Conservation (phyloP, 2,329 filamentous ascomycete genomes). For the Alternaria sp. region DNA sequence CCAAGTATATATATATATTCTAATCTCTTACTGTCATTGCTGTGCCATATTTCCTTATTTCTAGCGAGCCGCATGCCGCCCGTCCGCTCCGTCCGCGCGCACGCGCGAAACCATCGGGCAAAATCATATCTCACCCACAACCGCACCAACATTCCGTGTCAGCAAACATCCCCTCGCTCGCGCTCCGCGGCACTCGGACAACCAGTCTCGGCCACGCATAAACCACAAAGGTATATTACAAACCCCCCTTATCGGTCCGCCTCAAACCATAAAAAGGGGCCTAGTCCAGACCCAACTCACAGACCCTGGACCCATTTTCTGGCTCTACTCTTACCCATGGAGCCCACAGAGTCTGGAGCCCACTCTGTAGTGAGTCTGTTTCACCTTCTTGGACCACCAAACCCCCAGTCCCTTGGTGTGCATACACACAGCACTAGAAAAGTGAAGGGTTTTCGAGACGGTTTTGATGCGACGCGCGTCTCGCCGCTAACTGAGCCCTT, state of each 20-base stretch:
- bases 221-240: background rate
- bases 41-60: background rate
- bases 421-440: background rate
- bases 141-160: background rate
- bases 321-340: conserved; percentile 10
- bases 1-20: background rate
- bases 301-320: background rate
- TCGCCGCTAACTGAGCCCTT: background rate
- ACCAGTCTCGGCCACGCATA: conserved; percentile 1
- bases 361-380: background rate
- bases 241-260: conserved; percentile 10
- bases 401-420: too few relatives aligned
- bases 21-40: too few relatives aligned
- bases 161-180: conserved; percentile 3
- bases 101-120: background rate
- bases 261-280: conserved; percentile 8
- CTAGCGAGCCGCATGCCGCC: conserved; percentile 5
- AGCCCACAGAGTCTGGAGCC: background rate
- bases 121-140: background rate
- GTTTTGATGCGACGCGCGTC: conserved; percentile 13
- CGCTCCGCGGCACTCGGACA: background rate
- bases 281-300: conserved; percentile 2
- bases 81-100: conserved; percentile 8
- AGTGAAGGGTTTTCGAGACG: conserved; percentile 6
- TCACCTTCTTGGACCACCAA: conserved; percentile 1